Base-by-base conservation (phyloP, 192 early-diverging fungal species). In the Gonapodya sp. region DNA sequence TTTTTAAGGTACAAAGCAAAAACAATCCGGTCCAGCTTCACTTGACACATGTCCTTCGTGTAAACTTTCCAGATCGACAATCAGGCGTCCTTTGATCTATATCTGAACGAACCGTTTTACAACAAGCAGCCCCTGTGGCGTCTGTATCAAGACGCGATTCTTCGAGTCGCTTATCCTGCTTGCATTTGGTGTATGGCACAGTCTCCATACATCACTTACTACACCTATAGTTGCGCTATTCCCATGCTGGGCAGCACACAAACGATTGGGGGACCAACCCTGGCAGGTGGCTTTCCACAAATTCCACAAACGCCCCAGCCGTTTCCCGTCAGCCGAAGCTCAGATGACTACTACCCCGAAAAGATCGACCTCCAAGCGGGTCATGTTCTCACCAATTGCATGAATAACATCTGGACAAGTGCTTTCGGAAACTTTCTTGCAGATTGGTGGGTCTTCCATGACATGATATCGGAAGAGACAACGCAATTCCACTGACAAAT, bases 11-110 rank as follows among this genome's bases (percentile, higher is more conserved):
- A 64, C 24, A 64, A 24, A 24, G 24, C 8, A 8, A 16, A 24
- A 8, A 64, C 24, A 24, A 8, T 24, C 8, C 46, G 8, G 8
- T 64, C 24, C 46, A 8, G 8, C 24, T 64, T 24, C 8, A 64
- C 46, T 8, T 16, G 8, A 24, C 8, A 16, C 8, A 64, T 16
- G 8, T 64, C 24, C 8, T 24, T 24, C 46, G 24, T 64, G 46
- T 24, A 8, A 64, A n/a, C n/a, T n/a, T n/a, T n/a, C 46, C 46
- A 64, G 46, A 64, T 77, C 75, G 75, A 77, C 75, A 77, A 77
- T 34, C 75, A 77, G 75, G 75, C 75, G 8, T 77, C 75, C 8
- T 77, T 77, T 33, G 75, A 77, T 33, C 31, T 77, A 8, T 77
- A 77, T 33, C 8, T 77, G 18, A 34, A 34, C 75, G 75, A 77